phyloP scores from a whole-genome alignment of 495 filamentous ascomycete genomes.

The Penicillium argentinense region DNA sequence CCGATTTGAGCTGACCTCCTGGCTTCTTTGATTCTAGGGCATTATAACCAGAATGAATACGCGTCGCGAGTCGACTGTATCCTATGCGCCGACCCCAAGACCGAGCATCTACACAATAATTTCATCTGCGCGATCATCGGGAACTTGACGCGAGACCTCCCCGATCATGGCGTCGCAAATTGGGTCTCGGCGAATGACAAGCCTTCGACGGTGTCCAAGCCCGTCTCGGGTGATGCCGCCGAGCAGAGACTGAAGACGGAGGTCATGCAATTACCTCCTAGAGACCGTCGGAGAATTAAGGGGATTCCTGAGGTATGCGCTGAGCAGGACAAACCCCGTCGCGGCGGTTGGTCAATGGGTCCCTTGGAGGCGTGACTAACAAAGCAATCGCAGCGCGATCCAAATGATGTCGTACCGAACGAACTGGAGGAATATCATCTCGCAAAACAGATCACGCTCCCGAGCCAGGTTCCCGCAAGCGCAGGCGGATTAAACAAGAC shows the following conservation, averaged over 20 bases:
- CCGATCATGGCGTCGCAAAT: slow-evolving; percentile 85
- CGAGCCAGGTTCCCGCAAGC: slow-evolving; percentile 75
- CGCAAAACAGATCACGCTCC: slow-evolving; percentile 64
- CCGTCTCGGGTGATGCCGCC: slow-evolving; percentile 80
- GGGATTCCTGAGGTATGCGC: slow-evolving; percentile 60
- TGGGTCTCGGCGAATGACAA: slow-evolving; percentile 98
- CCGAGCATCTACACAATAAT: slow-evolving; percentile 85
- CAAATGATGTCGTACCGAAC: slow-evolving; percentile 59
- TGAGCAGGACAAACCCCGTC: background rate
- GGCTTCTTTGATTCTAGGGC: slow-evolving; percentile 51
- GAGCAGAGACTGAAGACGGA: slow-evolving; percentile 90
- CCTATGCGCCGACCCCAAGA: slow-evolving; percentile 66
- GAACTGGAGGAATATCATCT: slow-evolving; percentile 68
- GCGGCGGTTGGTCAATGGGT: background rate
- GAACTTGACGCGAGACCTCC: slow-evolving; percentile 84
- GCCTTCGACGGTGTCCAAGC: slow-evolving; percentile 75
- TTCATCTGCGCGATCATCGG: slow-evolving; percentile 81
- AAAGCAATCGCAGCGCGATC: slow-evolving; percentile 55
- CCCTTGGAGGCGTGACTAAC: no score
- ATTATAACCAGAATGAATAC: slow-evolving; percentile 83
- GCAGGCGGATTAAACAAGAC: slow-evolving; percentile 83
- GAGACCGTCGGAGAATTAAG: slow-evolving; percentile 86
- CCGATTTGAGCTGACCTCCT: slow-evolving; percentile 18
- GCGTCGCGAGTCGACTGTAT: slow-evolving; percentile 72
- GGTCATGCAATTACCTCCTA: slow-evolving; percentile 85